Base-by-base conservation (phyloP, 306 rosid species). In the Biancaea sappan region DNA sequence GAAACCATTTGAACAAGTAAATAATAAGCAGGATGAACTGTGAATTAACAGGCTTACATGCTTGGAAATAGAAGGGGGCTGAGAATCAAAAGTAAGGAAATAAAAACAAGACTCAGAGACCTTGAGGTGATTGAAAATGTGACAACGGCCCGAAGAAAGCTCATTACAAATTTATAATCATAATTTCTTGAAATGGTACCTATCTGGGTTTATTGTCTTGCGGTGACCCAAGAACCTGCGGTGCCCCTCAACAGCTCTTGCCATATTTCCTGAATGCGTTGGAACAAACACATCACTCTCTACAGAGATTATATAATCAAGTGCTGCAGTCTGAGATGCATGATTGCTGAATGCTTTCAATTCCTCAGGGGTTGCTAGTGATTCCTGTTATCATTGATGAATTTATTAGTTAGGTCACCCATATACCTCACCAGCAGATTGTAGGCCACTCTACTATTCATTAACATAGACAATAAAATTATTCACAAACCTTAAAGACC, bases 171-270 rank as follows among this genome's bases (percentile, higher is more conserved):
- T 2, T 29, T 29, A 29, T 16, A 38, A 64, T 37, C 40, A 60
- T 24, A 60, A 34, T 15, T 78, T 79, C 40, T 44, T 71, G 46
- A 28, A 48, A 66, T 15, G 51, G 21, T 81, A 92, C 98, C 97
- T 85, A 69, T 91, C 96, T 43, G 97, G 98, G 48, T 83, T 69
- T 74, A 94, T 86, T 8, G 98, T 94, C 84, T 87, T 94, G 78
- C 89, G 91, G 78, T 94, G 95, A 37, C 96, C 95, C 70, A 94
- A 77, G 83, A 85, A 94, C 78, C 97, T 86, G 14, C 97, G 96
- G 76, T 94, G 97, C 12, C 98, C 98, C 88, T 92, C 97, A 37
- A 94, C 97, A 38, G 98, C 90, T 82, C 96, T 85, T 48, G 96
- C 97, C 98, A 94, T 92, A 82, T 94, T 92, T 74, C 98, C 98